Evolutionary conservation across 2,329 filamentous ascomycete genomes (phyloP), one percentile per base, ranked within the genome.

Genomic region (Ambrosiella xylebori): DNA sequence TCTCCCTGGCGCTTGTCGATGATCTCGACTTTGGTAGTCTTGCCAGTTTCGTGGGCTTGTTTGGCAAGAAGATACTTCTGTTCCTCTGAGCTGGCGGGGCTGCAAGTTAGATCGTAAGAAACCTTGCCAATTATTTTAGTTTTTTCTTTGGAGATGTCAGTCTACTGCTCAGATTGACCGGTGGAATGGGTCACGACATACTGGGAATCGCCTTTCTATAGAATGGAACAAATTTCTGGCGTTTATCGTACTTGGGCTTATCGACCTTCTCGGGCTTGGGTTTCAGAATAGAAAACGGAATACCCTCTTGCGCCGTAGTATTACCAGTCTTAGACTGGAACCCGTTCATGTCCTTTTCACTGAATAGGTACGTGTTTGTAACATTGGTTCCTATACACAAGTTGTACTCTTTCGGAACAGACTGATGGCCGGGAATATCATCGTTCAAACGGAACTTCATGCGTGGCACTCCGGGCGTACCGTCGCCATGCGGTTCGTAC

Each of bases 281-380:
- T 57, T 74, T 72, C 62, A 79, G 66, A 35, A 84, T 70, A 40
- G 79, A 76, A 4, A 75, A 70, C 3, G 81, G 81, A 61, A 84
- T 80, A 56, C 81, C 77, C 15, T 74, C 76, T 50, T 75, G 77
- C 2, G 78, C 71, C 7, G 77, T 76, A 57, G 80, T 76, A n/a
- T 75, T 73, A 64, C 75, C 78, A 65, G 78, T 78, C 67, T 76
- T 78, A 15, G 74, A 73, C 64, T 79, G 79, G 71, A 82, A 89
- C 41, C 87, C 87, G 15, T 64, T 63, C 7, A 65, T 60, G 36
- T 63, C 54, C 47, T 61, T 89, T 71, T 98, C 93, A 45, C 86
- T 89, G 67, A 98, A 98, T 59, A 97, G 75, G 67, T 86, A 95
- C 17, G 89, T 93, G 70, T 95, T 96, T 65, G 80, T 81, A 39